Evolutionary conservation across 495 filamentous ascomycete genomes (phyloP), one percentile per base, ranked within the genome.

Genomic region (Annulohypoxylon bovei): DNA sequence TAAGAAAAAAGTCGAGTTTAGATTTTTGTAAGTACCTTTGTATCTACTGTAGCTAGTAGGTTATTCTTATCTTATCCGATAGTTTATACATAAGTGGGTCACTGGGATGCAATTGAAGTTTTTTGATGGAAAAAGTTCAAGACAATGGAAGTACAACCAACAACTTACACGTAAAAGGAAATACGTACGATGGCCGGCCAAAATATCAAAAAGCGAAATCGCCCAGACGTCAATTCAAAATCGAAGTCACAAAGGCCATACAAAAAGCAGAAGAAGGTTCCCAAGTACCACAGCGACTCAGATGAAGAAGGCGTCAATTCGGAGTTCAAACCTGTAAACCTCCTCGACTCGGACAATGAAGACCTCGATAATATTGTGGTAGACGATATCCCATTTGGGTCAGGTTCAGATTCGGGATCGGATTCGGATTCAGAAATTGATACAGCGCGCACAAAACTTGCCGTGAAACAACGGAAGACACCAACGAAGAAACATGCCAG

Each of bases 211-310:
- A 73, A 67, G 62, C 40, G 70, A 49, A 66, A 49, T 28, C 66
- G 65, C 23, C 72, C 75, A 57, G 83, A 86, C 40, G 84, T 89
- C 27, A 84, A 81, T 62, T 81, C 86, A 46, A 86, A 86, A 70
- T 82, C 83, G 47, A 87, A 85, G 73, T 77, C 79, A 14, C 77
- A 80, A 33, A 81, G 85, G 20, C 88, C 89, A 3, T 79, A 81
- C 37, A 92, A 91, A 79, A 93, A 92, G 78, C 87, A 93, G 75
- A 89, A 88, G 73, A 89, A 91, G 80, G 86, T 91, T 70, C 79
- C 75, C 46, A 79, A 86, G 46, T 94, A 95, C 80, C 87, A 93
- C 86, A 92, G 90, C 83, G 88, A 87, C 73, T 92, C 90, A 61
- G 79, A 80, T 18, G 71, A 71, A 27, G 76, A 88, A 28, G 84